Evolutionary conservation across 768 basidiomycete genomes (phyloP).

Genomic region (Rhodotorula kratochvilovae): DNA sequence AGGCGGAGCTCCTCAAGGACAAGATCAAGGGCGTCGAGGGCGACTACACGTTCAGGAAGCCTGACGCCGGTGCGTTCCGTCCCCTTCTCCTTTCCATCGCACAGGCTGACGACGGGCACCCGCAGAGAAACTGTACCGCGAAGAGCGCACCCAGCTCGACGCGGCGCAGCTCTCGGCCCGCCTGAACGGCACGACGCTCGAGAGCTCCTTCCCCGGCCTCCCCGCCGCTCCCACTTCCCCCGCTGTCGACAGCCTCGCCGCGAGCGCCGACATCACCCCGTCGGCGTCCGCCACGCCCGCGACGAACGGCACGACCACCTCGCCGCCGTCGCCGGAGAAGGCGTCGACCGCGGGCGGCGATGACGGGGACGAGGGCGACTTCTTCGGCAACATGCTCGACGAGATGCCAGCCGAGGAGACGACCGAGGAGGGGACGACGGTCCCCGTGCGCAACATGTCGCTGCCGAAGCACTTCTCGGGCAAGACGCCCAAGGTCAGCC

Average conservation of each 20-base stretch:
- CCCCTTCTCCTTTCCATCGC: not conserved
- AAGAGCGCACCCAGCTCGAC: slow-evolving; percentile 57
- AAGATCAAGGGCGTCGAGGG: slow-evolving; percentile 50
- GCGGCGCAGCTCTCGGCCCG: slow-evolving; percentile 43
- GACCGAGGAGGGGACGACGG: slow-evolving; percentile 48
- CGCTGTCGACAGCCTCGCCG: not conserved
- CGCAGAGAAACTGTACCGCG: slow-evolving; percentile 54
- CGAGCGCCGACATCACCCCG: not conserved
- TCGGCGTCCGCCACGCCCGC: not conserved
- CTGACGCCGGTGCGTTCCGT: slow-evolving; percentile 52
- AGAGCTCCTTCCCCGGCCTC: slow-evolving; percentile 6
- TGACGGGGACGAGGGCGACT: slow-evolving; percentile 46
- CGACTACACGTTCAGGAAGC: slow-evolving; percentile 68
- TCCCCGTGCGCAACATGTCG: slow-evolving; percentile 61
- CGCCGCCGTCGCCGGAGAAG: not conserved
- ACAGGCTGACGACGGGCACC: too few relatives aligned
- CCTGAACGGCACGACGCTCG: slow-evolving; percentile 38
- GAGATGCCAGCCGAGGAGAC: slow-evolving; percentile 52
- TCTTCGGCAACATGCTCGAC: slow-evolving; percentile 72
- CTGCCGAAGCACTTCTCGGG: slow-evolving; percentile 80
- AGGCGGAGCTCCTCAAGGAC: slow-evolving; percentile 19
- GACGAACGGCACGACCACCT: not conserved
- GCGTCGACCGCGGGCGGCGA: not conserved
- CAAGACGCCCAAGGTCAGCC: slow-evolving; percentile 68
- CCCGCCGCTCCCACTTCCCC: not conserved